phyloP scores from a whole-genome alignment of 352 stramenopile genomes.

The Phytophthora litchii region DNA sequence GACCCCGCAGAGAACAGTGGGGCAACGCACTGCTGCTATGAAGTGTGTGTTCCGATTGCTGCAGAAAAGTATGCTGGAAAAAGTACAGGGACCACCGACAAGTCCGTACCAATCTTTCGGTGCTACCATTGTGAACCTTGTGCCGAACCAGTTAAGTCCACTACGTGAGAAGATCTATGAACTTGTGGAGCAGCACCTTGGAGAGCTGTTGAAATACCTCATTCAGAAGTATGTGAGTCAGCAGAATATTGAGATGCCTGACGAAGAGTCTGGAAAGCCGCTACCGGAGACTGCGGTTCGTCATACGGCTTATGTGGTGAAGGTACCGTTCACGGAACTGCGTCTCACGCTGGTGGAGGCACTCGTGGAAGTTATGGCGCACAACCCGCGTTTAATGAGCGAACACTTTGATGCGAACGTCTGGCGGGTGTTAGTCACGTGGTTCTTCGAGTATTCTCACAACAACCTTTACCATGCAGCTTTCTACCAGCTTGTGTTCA shows the following conservation, averaged over 20 bases:
- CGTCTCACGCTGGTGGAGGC: constrained; percentile 85
- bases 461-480: constrained; percentile 91
- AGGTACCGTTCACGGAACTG: constrained; percentile 90
- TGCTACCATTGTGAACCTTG: constrained; percentile 83
- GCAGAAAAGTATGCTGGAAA: constrained; percentile 76
- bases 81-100: constrained; percentile 78
- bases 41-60: constrained; percentile 80
- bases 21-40: constrained; percentile 84
- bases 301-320: constrained; percentile 89
- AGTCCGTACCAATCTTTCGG: constrained; percentile 88
- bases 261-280: constrained; percentile 56
- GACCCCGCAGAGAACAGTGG: constrained; percentile 40
- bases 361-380: constrained; percentile 84
- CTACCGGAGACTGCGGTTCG: constrained; percentile 69
- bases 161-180: constrained; percentile 77
- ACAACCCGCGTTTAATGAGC: constrained; percentile 74
- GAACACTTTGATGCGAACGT: constrained; percentile 83
- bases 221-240: constrained; percentile 81
- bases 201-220: constrained; percentile 71
- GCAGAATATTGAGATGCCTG: constrained; percentile 80
- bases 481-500: constrained; percentile 92
- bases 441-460: constrained; percentile 93
- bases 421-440: constrained; percentile 86
- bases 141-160: constrained; percentile 79
- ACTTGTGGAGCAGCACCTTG: constrained; percentile 68